A percentile compares a stretch with the other conserved stretches of the same genome.
Conservation (phyloP, 257 asterid species). For the Pogostemon cablin region DNA sequence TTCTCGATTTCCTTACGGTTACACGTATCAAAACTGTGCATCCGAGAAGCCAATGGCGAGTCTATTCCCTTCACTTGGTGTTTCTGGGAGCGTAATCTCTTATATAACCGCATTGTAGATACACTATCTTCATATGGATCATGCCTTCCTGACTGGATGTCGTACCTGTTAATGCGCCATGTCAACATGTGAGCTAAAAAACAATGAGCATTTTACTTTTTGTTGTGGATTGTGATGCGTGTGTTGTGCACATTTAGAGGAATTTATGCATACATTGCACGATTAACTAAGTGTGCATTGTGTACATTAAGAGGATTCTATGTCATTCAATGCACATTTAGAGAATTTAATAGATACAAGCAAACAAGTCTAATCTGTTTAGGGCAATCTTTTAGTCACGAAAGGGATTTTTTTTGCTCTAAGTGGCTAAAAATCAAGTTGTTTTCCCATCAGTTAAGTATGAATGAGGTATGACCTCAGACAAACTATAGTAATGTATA, state of each 20-base stretch:
- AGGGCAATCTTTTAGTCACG: neutral
- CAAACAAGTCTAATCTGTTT: neutral
- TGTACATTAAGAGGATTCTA: neutral
- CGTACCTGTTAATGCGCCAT: slow-evolving; percentile 42
- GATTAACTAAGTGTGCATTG: no score
- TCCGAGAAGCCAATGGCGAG: slow-evolving; percentile 25
- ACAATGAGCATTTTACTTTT: neutral
- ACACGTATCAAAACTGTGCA: slow-evolving; percentile 32
- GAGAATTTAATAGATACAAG: neutral
- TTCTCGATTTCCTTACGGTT: slow-evolving; percentile 35
- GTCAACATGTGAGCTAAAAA: neutral
- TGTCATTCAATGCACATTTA: no score
- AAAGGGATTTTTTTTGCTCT: slow-evolving; percentile 1
- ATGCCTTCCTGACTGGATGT: slow-evolving; percentile 50
- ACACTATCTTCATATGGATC: slow-evolving; percentile 59
- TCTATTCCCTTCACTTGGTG: slow-evolving; percentile 37
- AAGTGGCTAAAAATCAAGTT: neutral
- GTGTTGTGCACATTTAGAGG: no score
- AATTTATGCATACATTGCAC: no score
- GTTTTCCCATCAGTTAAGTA: neutral
- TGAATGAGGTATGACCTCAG: neutral
- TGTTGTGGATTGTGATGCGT: neutral
- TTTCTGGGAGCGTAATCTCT: slow-evolving; percentile 48
- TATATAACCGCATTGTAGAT: slow-evolving; percentile 54
- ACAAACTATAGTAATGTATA: neutral